Base-by-base conservation (phyloP, 2,329 filamentous ascomycete species). In the Cryphonectria radicalis region DNA sequence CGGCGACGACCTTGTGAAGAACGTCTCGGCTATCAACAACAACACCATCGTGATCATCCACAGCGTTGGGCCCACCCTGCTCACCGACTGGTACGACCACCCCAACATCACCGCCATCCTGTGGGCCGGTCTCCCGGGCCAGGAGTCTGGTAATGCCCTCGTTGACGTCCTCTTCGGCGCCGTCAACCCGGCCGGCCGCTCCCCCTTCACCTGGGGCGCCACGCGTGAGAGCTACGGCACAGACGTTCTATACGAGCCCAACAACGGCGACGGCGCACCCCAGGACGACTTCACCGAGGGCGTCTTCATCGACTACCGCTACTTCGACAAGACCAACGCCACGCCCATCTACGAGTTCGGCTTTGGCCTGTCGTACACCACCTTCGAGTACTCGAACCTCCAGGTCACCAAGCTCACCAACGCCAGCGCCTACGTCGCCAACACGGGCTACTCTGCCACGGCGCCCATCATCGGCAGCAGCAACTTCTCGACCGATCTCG, bases 11-110 rank as follows among this genome's bases (percentile, higher is more conserved):
- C 83, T 98, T 69, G 92, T 98, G 81, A 88, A 92, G 81, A 94
- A 92, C 64, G 93, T 97, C 14, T 90, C 93, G 0, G 86, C 90
- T 10, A 79, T 90, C 73, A 95, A 92, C 85, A 90, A 91, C 83
- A 97, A 98, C 86, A 97, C 94, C 17, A 92, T 98, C 72, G 93
- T 98, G 22, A 89, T 98, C 70, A 91, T 98, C 72, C 95, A 98
- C 84, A 94, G 92, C 1, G 89, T 91, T 4, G 94, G 94, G 0
- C 90, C 95, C 0, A 92, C 97, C 5, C 83, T 97, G 0, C 82
- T 98, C 35, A 89, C 90, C 17, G 88, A 93, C 13, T 95, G 90
- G 86, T 90, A 92, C 76, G 82, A 92, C 67, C 90, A 90, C 80
- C 88, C 89, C 50, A 97, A 97, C 80, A 86, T 97, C 65, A 94